phyloP scores from a whole-genome alignment of 2,329 filamentous ascomycete genomes.

The Aureobasidium sp. region DNA sequence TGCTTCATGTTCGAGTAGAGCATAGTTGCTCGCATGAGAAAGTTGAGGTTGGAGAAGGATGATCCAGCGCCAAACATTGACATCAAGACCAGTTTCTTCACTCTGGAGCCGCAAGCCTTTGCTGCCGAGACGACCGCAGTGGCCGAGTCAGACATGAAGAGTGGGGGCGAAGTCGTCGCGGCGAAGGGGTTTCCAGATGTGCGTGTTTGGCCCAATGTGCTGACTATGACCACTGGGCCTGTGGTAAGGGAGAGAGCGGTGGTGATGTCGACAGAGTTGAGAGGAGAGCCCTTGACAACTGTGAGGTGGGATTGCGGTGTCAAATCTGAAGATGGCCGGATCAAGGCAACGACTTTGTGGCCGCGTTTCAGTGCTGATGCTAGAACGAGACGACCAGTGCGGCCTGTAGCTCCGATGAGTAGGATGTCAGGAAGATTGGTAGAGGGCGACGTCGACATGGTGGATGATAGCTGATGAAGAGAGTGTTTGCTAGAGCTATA shows the following conservation, averaged over 20 bases:
- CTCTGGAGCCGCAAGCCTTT: conserved; percentile 27
- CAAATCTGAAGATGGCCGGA: conserved; percentile 32
- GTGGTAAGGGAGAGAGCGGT: conserved; percentile 31
- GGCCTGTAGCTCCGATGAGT: conserved; percentile 41
- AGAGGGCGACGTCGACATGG: not conserved
- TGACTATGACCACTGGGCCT: conserved; percentile 19
- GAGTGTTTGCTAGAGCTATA: not conserved
- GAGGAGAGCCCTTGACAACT: conserved; percentile 17
- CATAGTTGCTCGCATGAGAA: conserved; percentile 39
- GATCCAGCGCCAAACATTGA: conserved; percentile 44
- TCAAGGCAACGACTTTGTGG: conserved; percentile 42
- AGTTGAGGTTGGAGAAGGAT: conserved; percentile 38
- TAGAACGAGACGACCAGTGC: conserved; percentile 40
- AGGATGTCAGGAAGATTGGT: conserved; percentile 28
- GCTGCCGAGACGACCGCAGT: conserved; percentile 33
- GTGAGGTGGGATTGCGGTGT: conserved; percentile 29
- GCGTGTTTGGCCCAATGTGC: conserved; percentile 6
- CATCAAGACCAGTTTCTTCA: conserved; percentile 42
- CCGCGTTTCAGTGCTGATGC: conserved; percentile 32
- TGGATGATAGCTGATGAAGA: not conserved
- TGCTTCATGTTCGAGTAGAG: conserved; percentile 40
- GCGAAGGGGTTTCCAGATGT: conserved; percentile 43
- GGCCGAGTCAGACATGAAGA: conserved; percentile 41
- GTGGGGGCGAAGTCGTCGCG: conserved; percentile 33
- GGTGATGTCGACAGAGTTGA: not conserved